Conservation (phyloP, 192 early-diverging fungal species). For the Kickxella alabastrina region DNA sequence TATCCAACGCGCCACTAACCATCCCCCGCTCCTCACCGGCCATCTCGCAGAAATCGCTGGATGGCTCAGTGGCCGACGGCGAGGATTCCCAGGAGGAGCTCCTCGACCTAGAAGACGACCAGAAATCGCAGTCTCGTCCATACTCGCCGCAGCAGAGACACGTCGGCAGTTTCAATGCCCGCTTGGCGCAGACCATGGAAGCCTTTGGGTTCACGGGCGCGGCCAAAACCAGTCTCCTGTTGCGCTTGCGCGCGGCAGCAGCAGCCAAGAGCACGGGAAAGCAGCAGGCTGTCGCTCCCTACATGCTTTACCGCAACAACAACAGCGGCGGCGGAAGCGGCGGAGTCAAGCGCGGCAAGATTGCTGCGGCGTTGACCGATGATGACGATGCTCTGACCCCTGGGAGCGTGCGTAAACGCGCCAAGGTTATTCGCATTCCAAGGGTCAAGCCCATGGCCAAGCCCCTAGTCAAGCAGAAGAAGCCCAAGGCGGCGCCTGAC, state of each 20-base stretch:
- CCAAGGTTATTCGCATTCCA: constrained; percentile 31
- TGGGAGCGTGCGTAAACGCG: constrained; percentile 30
- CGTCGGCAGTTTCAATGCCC: constrained; percentile 35
- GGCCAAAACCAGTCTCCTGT: constrained; percentile 38
- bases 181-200: constrained; percentile 49
- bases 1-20: constrained; percentile 22
- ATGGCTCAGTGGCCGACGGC: neutral
- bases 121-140: constrained; percentile 2
- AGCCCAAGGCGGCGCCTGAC: constrained; percentile 10
- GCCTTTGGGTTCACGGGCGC: constrained; percentile 46
- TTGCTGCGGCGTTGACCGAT: constrained; percentile 1
- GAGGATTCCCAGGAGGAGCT: neutral
- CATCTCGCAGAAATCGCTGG: neutral
- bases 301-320: constrained; percentile 27
- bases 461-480: neutral
- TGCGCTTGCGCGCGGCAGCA: constrained; percentile 44
- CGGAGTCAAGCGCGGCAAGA: neutral
- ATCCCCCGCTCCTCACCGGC: constrained; percentile 22
- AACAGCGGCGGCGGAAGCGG: neutral
- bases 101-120: neutral
- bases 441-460: constrained; percentile 25
- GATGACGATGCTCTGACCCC: constrained; percentile 3
- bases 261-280: constrained; percentile 42
- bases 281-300: constrained; percentile 47
- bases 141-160: constrained; percentile 6